Percentiles rank a stretch among this genome's conserved stretches.
These are phyloP conservation scores for Gloeopeniophorella convolvens DNA, from an alignment of 768 basidiomycete species.

Conservation along the genomic window DNA sequence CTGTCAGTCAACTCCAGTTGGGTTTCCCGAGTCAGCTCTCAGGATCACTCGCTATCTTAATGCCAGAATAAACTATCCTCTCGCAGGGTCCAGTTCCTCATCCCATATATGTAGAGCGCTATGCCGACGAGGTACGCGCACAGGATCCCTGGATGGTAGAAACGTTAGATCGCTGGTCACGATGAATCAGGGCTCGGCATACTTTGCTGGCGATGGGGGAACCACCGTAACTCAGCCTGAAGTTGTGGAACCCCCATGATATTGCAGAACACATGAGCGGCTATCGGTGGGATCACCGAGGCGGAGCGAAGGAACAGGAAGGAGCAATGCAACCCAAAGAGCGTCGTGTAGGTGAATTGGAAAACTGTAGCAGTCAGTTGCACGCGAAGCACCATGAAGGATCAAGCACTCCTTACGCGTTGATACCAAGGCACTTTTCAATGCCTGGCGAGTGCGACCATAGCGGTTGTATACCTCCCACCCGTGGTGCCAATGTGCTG, in stretches of 20 bases:
- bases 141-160: constrained; percentile 40
- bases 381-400: constrained; percentile 4
- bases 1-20: no score
- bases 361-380: constrained; percentile 47
- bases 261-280: constrained; percentile 90
- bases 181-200: constrained; percentile 20
- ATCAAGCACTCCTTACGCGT: constrained; percentile 37
- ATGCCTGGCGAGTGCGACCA: constrained; percentile 61
- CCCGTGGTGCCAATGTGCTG: constrained; percentile 91
- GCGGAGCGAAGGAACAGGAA: constrained; percentile 84
- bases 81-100: constrained; percentile 44
- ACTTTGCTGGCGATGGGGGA: constrained; percentile 49
- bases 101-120: constrained; percentile 45
- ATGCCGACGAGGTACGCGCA: constrained; percentile 55
- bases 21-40: no score
- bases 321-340: constrained; percentile 83
- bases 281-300: constrained; percentile 70
- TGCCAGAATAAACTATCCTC: constrained; percentile 42
- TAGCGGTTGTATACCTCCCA: constrained; percentile 76
- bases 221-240: constrained; percentile 44
- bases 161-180: constrained; percentile 10
- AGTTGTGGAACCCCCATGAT: constrained; percentile 85
- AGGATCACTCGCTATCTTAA: no score
- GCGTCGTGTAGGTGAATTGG: constrained; percentile 84
- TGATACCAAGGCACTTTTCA: constrained; percentile 51